Conservation (phyloP, 495 filamentous ascomycete genomes). For the Aspergillus avenaceus region DNA sequence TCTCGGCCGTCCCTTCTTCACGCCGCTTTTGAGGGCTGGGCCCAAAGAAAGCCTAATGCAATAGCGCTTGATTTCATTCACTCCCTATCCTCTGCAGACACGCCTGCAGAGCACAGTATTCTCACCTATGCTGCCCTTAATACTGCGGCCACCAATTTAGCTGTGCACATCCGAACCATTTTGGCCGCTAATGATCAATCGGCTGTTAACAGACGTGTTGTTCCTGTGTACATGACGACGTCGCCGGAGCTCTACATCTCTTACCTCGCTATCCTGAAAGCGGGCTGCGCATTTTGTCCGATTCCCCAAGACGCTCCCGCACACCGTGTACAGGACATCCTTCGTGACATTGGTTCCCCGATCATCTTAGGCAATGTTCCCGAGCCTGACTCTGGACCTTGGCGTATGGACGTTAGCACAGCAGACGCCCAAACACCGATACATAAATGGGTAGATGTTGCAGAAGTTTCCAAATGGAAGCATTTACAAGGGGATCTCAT, state of each 20-base stretch:
- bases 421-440: neutral
- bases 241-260: constrained; percentile 66
- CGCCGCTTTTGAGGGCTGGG: constrained; percentile 22
- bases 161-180: constrained; percentile 13
- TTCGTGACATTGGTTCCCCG: constrained; percentile 55
- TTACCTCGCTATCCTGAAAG: constrained; percentile 66
- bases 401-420: neutral
- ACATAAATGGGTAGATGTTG: constrained; percentile 24
- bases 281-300: constrained; percentile 73
- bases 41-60: constrained; percentile 15
- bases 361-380: constrained; percentile 41
- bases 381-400: constrained; percentile 7
- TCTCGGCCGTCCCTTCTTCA: constrained; percentile 17
- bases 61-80: constrained; percentile 26
- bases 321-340: constrained; percentile 67
- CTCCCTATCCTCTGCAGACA: constrained; percentile 12
- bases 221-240: constrained; percentile 70
- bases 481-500: constrained; percentile 6
- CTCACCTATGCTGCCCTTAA: constrained; percentile 22
- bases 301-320: constrained; percentile 65
- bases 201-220: constrained; percentile 30
- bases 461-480: constrained; percentile 15
- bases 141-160: constrained; percentile 17
- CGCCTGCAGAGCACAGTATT: constrained; percentile 16
- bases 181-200: neutral